These are phyloP conservation scores for Endocarpon pusillum DNA, from an alignment of 495 filamentous ascomycete species.

Conservation along the genomic window DNA sequence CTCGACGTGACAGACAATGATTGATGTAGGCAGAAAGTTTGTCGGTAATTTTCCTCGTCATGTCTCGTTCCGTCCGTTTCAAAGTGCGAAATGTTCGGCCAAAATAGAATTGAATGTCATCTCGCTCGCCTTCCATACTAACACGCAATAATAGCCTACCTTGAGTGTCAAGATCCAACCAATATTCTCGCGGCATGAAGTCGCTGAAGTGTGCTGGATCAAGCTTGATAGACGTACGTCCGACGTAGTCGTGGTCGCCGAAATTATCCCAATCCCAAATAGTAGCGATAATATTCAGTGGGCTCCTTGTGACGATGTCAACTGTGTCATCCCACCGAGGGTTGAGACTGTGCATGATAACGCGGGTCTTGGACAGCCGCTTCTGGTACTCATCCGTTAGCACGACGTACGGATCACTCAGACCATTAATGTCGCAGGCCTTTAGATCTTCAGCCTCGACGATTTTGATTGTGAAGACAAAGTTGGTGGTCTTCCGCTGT, in stretches of 20 bases:
- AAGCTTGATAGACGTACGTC: conserved; percentile 83
- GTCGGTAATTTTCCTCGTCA: conserved; percentile 95
- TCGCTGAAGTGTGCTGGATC: conserved; percentile 92
- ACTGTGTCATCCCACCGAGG: conserved; percentile 96
- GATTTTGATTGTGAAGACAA: conserved; percentile 97
- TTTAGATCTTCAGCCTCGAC: conserved; percentile 98
- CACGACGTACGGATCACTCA: conserved; percentile 94
- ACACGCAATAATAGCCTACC: conserved; percentile 76
- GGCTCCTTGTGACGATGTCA: conserved; percentile 83
- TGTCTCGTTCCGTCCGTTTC: conserved; percentile 90
- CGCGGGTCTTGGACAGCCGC: conserved; percentile 85
- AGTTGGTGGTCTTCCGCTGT: conserved; percentile 51
- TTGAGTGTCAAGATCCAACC: conserved; percentile 94
- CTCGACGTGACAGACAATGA: conserved; percentile 66
- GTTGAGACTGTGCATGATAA: conserved; percentile 80
- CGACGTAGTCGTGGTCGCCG: conserved; percentile 94
- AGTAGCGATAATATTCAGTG: conserved; percentile 87
- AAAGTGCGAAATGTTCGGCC: conserved; percentile 89
- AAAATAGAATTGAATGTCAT: conserved; percentile 98
- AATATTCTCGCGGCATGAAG: conserved; percentile 87
- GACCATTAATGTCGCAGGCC: conserved; percentile 86
- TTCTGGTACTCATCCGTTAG: conserved; percentile 96
- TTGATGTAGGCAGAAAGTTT: conserved; percentile 97
- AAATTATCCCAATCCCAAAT: conserved; percentile 98
- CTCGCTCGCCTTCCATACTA: conserved; percentile 95